Evolutionary conservation across 306 rosid species (phyloP).

Genomic region (Vigna hirtella): DNA sequence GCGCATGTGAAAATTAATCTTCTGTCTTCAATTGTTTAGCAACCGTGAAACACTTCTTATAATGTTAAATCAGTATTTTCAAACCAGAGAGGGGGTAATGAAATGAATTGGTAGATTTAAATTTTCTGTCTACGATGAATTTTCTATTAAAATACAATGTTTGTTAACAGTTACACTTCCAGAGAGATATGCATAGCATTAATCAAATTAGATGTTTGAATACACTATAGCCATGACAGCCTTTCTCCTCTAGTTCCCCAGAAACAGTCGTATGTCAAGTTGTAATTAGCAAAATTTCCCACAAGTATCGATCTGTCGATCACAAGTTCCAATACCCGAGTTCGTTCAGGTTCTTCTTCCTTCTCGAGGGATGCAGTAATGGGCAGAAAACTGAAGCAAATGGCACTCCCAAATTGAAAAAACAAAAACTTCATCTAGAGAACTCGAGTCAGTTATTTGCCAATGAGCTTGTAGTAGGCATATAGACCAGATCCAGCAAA

Average conservation of each 20-base stretch:
- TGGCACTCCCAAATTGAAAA: slow-evolving; percentile 35
- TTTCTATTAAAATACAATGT: slow-evolving; percentile 27
- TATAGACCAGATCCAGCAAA: slow-evolving; percentile 86
- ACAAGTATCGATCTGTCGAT: slow-evolving; percentile 24
- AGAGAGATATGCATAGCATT: slow-evolving; percentile 33
- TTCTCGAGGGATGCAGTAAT: slow-evolving; percentile 17
- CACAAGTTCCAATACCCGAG: slow-evolving; percentile 33
- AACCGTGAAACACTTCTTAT: not conserved
- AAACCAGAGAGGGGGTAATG: not conserved
- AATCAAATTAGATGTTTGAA: slow-evolving; percentile 34
- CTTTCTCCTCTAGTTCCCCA: slow-evolving; percentile 21
- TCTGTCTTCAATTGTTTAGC: not conserved
- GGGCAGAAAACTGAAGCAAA: slow-evolving; percentile 18
- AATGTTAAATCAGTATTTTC: not conserved
- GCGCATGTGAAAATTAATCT: not conserved
- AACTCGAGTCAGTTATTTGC: slow-evolving; percentile 57
- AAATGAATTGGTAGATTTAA: slow-evolving; percentile 13
- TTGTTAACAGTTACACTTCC: slow-evolving; percentile 29
- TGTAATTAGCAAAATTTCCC: slow-evolving; percentile 45
- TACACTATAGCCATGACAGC: slow-evolving; percentile 42
- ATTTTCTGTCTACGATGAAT: not conserved
- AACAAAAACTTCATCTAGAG: slow-evolving; percentile 29
- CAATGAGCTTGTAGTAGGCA: slow-evolving; percentile 84
- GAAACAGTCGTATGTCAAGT: slow-evolving; percentile 37
- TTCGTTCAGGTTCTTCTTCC: slow-evolving; percentile 36